Percentiles rank a stretch among this genome's conserved stretches.
Evolutionary conservation across 352 stramenopile genomes (phyloP).

Genomic region (Pythium volutum): DNA sequence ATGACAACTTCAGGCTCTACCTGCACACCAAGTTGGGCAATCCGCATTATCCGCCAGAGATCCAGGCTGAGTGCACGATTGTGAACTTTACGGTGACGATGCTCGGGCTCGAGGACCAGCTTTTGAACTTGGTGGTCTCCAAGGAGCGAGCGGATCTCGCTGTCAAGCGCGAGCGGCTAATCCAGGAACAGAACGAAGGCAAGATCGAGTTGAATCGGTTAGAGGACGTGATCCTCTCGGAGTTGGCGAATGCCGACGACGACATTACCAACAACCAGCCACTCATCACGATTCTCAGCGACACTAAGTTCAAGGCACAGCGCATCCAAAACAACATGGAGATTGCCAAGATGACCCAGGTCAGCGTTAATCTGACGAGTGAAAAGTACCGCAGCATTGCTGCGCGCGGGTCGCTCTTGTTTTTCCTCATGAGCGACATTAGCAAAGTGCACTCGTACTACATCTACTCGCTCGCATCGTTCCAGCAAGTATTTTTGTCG

Average conservation of each 20-base stretch:
- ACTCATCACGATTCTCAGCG: constrained; percentile 94
- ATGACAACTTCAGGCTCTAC: constrained; percentile 93
- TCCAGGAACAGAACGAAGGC: constrained; percentile 94
- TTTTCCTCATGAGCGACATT: constrained; percentile 97
- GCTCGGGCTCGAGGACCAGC: constrained; percentile 90
- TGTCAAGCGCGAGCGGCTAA: constrained; percentile 87
- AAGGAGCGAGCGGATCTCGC: constrained; percentile 89
- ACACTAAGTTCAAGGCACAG: constrained; percentile 93
- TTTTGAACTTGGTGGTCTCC: constrained; percentile 90
- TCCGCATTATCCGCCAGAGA: constrained; percentile 93
- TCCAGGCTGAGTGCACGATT: constrained; percentile 93
- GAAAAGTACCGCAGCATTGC: constrained; percentile 96
- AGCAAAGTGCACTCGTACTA: constrained; percentile 97
- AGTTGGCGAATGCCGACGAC: constrained; percentile 93
- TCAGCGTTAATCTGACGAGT: constrained; percentile 91
- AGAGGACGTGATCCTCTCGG: constrained; percentile 94
- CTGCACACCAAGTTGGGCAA: constrained; percentile 95
- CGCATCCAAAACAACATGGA: constrained; percentile 92
- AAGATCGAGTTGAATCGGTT: constrained; percentile 97
- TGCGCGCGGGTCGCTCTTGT: constrained; percentile 90
- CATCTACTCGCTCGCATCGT: constrained; percentile 95
- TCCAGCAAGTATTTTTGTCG: constrained; percentile 95
- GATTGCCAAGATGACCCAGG: constrained; percentile 90
- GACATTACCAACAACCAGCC: constrained; percentile 98
- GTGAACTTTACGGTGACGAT: constrained; percentile 96